Evolutionary conservation across 2,329 filamentous ascomycete genomes (phyloP), one percentile per base, ranked within the genome.

Genomic region (Hypomyces rosellus): DNA sequence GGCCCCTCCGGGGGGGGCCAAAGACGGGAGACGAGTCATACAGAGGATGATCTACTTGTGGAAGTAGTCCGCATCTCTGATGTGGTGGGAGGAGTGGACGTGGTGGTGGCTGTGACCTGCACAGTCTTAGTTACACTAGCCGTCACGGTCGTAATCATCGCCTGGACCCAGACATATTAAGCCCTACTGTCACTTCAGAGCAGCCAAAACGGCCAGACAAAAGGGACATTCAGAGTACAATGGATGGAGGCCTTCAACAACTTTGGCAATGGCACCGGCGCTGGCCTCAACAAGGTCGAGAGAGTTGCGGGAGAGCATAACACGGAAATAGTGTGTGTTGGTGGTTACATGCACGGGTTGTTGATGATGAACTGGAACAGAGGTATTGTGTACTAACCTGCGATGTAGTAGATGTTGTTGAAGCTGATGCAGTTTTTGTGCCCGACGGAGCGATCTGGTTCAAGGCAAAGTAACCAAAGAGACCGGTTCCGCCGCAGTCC

Each of bases 391-490:
- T 45, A 65, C 65, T 65, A 57, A 67, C 63, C 53, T 57, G 51
- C 4, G 56, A 45, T 7, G 57, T 58, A 11, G 61, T 54, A 30
- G 25, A 30, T 40, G 63, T 57, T 6, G 60, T 43, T 14, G 51
- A 36, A 18, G 50, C 41, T 11, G 52, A 51, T 40, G 52, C 54
- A 44, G 64, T 62, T 42, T 57, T 55, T 14, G 84, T 88, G 37
- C 85, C 84, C 5, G 80, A 78, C 3, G 84, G 78, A 13, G 57
- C 15, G 4, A 69, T 51, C 30, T 69, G 71, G 48, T 63, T 65
- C 13, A 87, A 66, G 20, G 72, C 60, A 49, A 91, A 74, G 63
- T 92, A 92, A 45, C 82, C 85, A 60, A 72, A 92, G 3, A 83
- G 60, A 43, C 71, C 73, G 33, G 73, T 57, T 34, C 79, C 81